Evolutionary conservation across 768 basidiomycete species (phyloP).

Genomic region (Boletus patriciae): DNA sequence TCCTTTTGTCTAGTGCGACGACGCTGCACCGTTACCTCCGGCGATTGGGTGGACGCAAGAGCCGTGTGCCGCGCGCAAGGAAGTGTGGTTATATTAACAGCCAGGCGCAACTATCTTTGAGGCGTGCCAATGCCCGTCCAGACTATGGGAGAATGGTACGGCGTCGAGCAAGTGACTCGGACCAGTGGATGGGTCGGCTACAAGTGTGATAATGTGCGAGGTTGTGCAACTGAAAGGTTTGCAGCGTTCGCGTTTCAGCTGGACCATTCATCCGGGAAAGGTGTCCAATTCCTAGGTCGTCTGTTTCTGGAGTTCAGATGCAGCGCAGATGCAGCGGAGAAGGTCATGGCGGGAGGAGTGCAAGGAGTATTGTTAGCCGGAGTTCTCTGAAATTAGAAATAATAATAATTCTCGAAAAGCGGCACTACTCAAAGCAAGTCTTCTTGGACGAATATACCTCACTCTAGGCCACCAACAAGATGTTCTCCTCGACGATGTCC

Average conservation of each 20-base stretch:
- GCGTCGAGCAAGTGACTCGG: conserved; percentile 3
- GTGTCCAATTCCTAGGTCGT: not conserved
- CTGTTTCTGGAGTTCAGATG: conserved; percentile 10
- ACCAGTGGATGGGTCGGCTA: not conserved
- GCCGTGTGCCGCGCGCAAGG: conserved; percentile 14
- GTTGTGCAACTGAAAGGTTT: not conserved
- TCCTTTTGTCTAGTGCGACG: not conserved
- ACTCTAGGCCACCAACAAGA: not conserved
- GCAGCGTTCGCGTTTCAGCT: conserved; percentile 1
- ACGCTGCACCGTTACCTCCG: conserved; percentile 8
- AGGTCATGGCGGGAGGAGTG: conserved; percentile 28
- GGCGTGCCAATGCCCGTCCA: conserved; percentile 2
- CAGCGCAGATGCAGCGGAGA: conserved; percentile 5
- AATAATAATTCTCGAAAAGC: conserved; percentile 35
- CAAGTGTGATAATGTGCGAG: conserved; percentile 10
- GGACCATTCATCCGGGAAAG: conserved; percentile 3
- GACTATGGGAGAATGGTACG: not conserved
- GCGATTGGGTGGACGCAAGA: conserved; percentile 26
- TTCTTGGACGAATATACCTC: conserved; percentile 6
- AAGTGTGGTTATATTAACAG: conserved; percentile 26
- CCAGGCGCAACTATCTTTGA: conserved; percentile 8
- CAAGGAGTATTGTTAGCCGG: conserved; percentile 31
- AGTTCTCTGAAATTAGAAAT: conserved; percentile 31
- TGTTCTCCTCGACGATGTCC: not conserved
- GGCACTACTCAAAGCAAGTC: conserved; percentile 8